Evolutionary conservation across 164 flowering plant species (phyloP), one percentile per base, ranked within the genome.

Genomic region (Stephania japonica): DNA sequence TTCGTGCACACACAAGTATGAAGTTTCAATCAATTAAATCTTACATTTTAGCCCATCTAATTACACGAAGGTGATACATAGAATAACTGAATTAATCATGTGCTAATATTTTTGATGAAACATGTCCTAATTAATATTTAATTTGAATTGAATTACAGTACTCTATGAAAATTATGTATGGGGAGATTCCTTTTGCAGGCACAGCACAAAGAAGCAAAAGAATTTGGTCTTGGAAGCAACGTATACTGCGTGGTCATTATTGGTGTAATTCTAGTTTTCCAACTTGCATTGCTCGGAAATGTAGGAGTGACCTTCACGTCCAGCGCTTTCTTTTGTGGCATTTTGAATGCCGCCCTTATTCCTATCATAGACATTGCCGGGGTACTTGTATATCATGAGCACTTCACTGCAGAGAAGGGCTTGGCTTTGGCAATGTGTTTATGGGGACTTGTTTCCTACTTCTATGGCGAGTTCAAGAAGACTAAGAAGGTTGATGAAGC

Each of bases 391-490:
- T 68, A 18, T 24, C 50, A 68, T 68, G 50, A 68, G 23, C 18
- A 7, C 13, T 68, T 68, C 50, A 68, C n/a, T 42, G 70, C 49
- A 41, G 70, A 68, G 25, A 68, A 68, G 25, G 70, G 44, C 11
- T 16, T 68, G 50, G 47, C 70, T 1, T 68, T 68, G 50, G 49
- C 25, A 18, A 50, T 68, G 11, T 68, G 70, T n/a, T 13, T 68
- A 11, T 68, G 70, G 70, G 68, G 70, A 16, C 42, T 42, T 19
- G 23, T 41, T 16, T 68, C 70, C n/a, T 68, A 68, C 50, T 68
- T 68, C 24, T 68, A 68, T n/a, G 70, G 70, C 19, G 50, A 41
- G 50, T 68, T 18, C 25, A 68, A 68, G 43, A 19, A 42, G 25
- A 68, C 21, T 6, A 68, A 68, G 50, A n/a, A 18, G 23, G 43